Evolutionary conservation across 139 green algal genomes (phyloP).

Genomic region (Volvox africanus): DNA sequence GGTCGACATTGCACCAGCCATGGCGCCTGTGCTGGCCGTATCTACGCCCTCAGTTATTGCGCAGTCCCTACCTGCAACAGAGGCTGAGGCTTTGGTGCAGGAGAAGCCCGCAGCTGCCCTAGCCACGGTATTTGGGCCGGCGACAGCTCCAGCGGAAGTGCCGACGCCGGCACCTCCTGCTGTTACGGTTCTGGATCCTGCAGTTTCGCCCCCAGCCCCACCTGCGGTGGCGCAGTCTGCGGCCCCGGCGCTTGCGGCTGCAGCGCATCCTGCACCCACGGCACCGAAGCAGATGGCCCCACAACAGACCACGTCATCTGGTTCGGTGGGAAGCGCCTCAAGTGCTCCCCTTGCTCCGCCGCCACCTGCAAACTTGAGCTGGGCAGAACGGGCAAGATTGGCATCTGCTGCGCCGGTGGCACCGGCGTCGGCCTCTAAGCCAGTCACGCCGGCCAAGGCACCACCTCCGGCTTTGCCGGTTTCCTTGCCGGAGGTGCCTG

Average conservation of each 20-base stretch:
- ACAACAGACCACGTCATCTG: constrained; percentile 24
- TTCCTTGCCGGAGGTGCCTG: background rate
- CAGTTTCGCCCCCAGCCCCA: background rate
- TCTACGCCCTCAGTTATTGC: background rate
- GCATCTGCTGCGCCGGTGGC: background rate
- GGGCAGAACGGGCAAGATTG: constrained; percentile 51
- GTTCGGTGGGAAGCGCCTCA: constrained; percentile 42
- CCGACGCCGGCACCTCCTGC: background rate
- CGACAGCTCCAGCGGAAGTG: background rate
- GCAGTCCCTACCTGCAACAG: background rate
- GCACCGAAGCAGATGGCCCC: constrained; percentile 25
- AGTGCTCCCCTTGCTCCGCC: background rate
- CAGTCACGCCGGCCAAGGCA: background rate
- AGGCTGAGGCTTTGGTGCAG: background rate
- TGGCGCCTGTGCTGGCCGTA: background rate
- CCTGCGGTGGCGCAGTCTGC: background rate
- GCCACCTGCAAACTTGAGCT: constrained; percentile 39
- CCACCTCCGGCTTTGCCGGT: background rate
- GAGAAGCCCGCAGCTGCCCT: background rate
- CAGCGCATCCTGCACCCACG: constrained; percentile 3
- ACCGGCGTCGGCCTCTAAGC: background rate
- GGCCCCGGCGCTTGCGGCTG: background rate
- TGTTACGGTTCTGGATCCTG: background rate
- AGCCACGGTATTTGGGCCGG: background rate
- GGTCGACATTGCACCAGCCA: background rate